Evolutionary conservation across 192 early-diverging fungal species (phyloP).

Genomic region (Coemansia erecta): DNA sequence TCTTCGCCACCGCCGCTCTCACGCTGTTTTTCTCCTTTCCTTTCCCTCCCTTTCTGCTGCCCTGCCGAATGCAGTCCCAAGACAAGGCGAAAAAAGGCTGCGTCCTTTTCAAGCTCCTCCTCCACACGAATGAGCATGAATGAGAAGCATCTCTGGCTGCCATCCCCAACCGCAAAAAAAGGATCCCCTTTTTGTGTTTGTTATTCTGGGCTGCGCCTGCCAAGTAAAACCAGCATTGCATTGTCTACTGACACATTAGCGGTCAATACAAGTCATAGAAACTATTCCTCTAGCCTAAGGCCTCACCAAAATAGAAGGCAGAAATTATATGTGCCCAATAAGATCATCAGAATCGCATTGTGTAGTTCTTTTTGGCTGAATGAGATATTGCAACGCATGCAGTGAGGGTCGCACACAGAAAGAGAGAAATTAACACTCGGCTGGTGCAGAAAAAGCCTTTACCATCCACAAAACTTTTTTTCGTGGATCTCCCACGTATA

Average conservation of each 20-base stretch:
- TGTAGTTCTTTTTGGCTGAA: no score
- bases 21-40: background rate
- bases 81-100: background rate
- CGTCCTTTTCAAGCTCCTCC: background rate
- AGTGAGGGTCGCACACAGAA: no score
- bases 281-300: background rate
- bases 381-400: no score
- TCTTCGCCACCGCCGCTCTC: background rate
- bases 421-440: no score
- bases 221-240: background rate
- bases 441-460: no score
- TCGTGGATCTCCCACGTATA: background rate
- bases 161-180: no score
- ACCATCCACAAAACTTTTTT: no score
- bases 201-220: background rate
- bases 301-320: background rate
- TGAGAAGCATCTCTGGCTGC: no score
- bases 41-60: background rate
- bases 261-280: conserved; percentile 6
- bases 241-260: conserved; percentile 8
- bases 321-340: no score
- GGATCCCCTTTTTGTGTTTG: no score
- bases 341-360: no score
- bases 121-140: no score
- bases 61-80: background rate